Evolutionary conservation across 2,329 filamentous ascomycete genomes (phyloP).

Genomic region (Penicillium corylophilum): DNA sequence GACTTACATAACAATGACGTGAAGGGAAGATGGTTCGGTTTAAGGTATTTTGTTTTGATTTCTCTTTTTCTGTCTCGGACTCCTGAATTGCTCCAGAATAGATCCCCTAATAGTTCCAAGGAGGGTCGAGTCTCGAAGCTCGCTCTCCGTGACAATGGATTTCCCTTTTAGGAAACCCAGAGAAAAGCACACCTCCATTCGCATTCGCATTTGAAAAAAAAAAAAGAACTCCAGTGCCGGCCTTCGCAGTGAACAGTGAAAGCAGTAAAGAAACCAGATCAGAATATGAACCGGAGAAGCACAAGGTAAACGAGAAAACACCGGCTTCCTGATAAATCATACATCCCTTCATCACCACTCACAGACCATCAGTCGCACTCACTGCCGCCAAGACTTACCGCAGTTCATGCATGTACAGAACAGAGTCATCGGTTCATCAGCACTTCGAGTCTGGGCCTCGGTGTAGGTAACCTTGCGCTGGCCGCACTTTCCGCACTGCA

Average conservation of each 20-base stretch:
- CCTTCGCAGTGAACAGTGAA: constrained; percentile 8
- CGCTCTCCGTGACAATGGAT: neutral
- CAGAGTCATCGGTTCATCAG: constrained; percentile 75
- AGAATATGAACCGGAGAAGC: constrained; percentile 3
- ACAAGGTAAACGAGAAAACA: constrained; percentile 8
- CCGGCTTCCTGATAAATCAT: constrained; percentile 15
- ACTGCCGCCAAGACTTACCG: constrained; percentile 50
- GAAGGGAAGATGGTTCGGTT: neutral
- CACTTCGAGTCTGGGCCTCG: constrained; percentile 91
- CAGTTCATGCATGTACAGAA: constrained; percentile 51
- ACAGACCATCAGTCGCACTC: constrained; percentile 3
- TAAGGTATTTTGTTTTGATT: neutral
- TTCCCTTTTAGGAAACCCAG: neutral
- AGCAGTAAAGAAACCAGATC: constrained; percentile 4
- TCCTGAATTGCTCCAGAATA: neutral
- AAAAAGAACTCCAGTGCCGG: constrained; percentile 11
- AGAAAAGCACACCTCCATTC: neutral
- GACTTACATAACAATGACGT: constrained; percentile 25
- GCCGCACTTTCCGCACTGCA: constrained; percentile 89
- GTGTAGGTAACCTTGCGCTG: constrained; percentile 93
- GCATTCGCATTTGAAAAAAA: neutral
- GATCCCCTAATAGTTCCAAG: neutral
- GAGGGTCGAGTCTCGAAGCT: neutral
- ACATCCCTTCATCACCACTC: constrained; percentile 6
- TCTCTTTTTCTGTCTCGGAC: neutral